Conservation (phyloP, 2,329 filamentous ascomycete genomes). For the Epichloe hybrida region DNA sequence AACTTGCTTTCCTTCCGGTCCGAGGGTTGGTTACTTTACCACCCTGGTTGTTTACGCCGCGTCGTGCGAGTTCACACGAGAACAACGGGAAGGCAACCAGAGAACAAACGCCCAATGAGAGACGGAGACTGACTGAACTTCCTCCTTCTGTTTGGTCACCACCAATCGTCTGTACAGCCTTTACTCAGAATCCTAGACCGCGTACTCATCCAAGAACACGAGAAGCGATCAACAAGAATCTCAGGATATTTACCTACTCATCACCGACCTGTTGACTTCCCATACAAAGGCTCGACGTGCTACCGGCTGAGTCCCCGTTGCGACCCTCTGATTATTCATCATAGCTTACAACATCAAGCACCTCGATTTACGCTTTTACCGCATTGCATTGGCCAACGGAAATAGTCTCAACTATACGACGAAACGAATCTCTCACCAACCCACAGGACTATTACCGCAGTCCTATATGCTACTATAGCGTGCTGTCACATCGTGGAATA, state of each 20-base stretch:
- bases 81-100: conserved; percentile 4
- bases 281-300: not conserved
- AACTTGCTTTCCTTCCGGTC: not conserved
- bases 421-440: not conserved
- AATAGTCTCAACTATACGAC: not conserved
- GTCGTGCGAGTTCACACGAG: conserved; percentile 1
- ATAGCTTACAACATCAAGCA: not conserved
- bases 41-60: conserved; percentile 5
- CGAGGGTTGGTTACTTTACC: not conserved
- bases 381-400: not conserved
- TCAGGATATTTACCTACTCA: not conserved
- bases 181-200: not conserved
- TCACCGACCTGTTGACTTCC: not conserved
- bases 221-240: not conserved
- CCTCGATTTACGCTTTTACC: not conserved
- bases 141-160: not conserved
- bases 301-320: not conserved
- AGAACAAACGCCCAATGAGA: conserved; percentile 3
- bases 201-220: not conserved
- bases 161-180: not conserved
- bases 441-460: not conserved
- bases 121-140: conserved; percentile 2
- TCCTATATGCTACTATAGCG: not conserved
- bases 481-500: not conserved
- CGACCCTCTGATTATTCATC: not conserved